Base-by-base conservation (phyloP, 148 eudicot genomes). In the Rhododendron griersonianum region DNA sequence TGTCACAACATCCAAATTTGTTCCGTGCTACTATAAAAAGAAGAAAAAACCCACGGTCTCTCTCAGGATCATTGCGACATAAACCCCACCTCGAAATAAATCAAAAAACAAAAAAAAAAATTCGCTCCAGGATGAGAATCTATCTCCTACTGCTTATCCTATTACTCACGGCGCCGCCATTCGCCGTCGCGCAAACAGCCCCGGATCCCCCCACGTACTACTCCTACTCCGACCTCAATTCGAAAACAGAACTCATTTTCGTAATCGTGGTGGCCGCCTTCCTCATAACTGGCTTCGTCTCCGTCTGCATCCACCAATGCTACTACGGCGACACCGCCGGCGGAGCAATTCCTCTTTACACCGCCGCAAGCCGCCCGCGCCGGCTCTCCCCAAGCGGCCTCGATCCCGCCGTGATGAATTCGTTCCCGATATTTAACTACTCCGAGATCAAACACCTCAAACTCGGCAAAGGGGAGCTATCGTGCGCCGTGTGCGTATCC, bases 401-500 rank as follows among this genome's bases (percentile, higher is more conserved):
- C 53, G 87, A 88, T 47, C 61, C 85, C 1, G 25, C 53, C 11
- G 83, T 82, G n/a, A 81, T 88, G 4, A 83, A 82, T 11, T 59
- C 74, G 10, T 85, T 88, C 69, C 85, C 89, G 2, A 63, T 81
- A 18, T 88, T 82, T 47, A 16, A 81, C 28, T 88, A 88, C 85
- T 28, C 89, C 3, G 78, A 44, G 67, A 87, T 88, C 10, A 85
- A 85, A 30, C 85, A 88, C 69, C 87, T 57, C 85, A 45, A 81
- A 71, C 33, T 82, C 50, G 89, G 87, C 19, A 85, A 78, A 53
- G 80, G 79, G 45, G 86, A 73, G 55, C 47, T 85, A 35, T 85
- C 83, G 85, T 88, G 90, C 77, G 90, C 90, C 18, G 87, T 88
- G 71, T 88, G 90, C 71, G n/a, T 88, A 35, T 78, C 53, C 33